These are phyloP conservation scores for Myxozyma neotropica DNA, from an alignment of 805 yeast genomes.

Conservation along the genomic window DNA sequence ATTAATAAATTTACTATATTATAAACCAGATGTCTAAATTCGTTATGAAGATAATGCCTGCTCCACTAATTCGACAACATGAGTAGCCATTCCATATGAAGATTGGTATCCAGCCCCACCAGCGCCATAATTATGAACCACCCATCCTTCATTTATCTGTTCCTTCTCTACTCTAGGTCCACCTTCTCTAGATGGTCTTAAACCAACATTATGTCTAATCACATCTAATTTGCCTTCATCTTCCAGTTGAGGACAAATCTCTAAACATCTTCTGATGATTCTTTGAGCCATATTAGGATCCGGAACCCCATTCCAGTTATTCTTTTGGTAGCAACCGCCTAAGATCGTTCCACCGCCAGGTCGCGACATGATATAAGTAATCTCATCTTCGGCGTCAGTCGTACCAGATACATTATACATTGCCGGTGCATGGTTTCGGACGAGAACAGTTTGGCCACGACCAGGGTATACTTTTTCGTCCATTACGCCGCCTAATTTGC, in stretches of 20 bases:
- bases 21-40: too few species aligned
- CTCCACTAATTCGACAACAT: constrained; percentile 41
- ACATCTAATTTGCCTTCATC: constrained; percentile 50
- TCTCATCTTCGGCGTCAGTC: constrained; percentile 28
- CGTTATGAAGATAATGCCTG: constrained; percentile 5
- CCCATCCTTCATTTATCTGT: constrained; percentile 43
- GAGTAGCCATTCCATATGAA: constrained; percentile 64
- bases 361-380: constrained; percentile 41
- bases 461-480: constrained; percentile 69
- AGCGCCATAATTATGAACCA: constrained; percentile 66
- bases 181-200: constrained; percentile 75
- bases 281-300: constrained; percentile 60
- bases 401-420: constrained; percentile 29
- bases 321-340: constrained; percentile 73
- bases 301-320: constrained; percentile 64
- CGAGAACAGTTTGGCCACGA: constrained; percentile 77
- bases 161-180: constrained; percentile 73
- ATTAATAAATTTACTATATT: neutral
- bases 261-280: constrained; percentile 53
- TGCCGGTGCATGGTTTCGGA: constrained; percentile 43
- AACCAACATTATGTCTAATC: constrained; percentile 67
- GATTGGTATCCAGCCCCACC: constrained; percentile 80
- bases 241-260: constrained; percentile 47
- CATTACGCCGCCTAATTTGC: constrained; percentile 61
- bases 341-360: constrained; percentile 63